Percentiles rank a stretch among this genome's conserved stretches.
These are phyloP conservation scores for Globisporangium mamillatum DNA, from an alignment of 352 stramenopile genomes.

Conservation along the genomic window DNA sequence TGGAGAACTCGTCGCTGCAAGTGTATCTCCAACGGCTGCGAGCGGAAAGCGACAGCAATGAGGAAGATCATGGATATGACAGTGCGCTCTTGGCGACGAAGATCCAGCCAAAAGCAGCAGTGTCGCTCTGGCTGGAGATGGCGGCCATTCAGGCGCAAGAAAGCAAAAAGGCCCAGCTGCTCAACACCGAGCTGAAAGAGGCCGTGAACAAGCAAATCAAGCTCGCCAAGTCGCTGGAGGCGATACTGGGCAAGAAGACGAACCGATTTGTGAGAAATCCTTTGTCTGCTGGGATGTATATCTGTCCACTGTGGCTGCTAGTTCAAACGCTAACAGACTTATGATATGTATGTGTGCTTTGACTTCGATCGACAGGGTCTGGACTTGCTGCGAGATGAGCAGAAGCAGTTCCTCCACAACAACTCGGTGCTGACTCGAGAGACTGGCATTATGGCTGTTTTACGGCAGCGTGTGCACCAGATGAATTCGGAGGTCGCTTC, in stretches of 20 bases:
- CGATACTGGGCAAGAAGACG: constrained; percentile 20
- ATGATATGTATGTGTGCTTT: neutral
- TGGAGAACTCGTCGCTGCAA: constrained; percentile 1
- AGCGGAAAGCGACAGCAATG: neutral
- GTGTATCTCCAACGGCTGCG: neutral
- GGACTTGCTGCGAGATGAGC: constrained; percentile 9
- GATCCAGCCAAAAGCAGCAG: neutral
- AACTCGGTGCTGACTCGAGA: neutral
- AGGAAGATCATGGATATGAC: too few relatives aligned
- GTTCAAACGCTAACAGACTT: too few relatives aligned
- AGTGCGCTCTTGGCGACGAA: neutral
- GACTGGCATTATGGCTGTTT: neutral
- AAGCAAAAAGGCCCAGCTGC: too few relatives aligned
- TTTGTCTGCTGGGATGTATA: neutral
- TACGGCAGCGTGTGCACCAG: neutral
- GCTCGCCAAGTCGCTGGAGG: too few relatives aligned
- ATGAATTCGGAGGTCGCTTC: neutral
- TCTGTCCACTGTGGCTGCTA: too few relatives aligned
- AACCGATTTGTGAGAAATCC: constrained; percentile 11
- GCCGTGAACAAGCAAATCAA: too few relatives aligned
- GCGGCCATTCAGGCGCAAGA: too few relatives aligned
- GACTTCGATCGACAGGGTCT: neutral
- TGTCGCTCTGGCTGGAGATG: too few relatives aligned
- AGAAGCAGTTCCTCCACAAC: constrained; percentile 7
- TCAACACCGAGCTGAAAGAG: too few relatives aligned